Base-by-base conservation (phyloP, 2,329 filamentous ascomycete genomes). In the Sporothrix mexicana region DNA sequence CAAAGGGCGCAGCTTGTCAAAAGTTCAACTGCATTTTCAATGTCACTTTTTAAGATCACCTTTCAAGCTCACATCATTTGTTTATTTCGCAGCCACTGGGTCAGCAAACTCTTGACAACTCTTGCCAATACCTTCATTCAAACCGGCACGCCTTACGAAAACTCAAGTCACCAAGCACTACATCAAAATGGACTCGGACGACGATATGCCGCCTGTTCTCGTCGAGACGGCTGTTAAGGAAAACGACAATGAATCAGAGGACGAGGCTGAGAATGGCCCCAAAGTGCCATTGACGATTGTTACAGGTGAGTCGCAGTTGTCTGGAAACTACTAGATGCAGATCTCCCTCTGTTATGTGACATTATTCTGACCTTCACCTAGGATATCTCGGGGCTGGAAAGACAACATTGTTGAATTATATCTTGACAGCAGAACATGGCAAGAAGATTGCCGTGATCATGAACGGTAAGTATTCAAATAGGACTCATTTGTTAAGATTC, bases 381-480 rank as follows among this genome's bases (percentile, higher is more conserved):
- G 94, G 96, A 3, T 99, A 99, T 79, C 88, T 99, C 3, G 96
- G 96, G 20, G 94, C 96, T 9, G 96, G 96, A 20, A 99, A 99
- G 82, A 98, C 95, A 0, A 98, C 95, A 0, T 83, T 98, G 43
- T 85, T 99, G 73, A 98, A 99, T 81, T 97, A 98, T 81, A 98
- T 99, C 74, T 85, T 99, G 70, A 97, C 92, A 41, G 94, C 95
- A 73, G 91, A 95, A 74, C 96, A 99, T 86, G 95, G 95, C 81
- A 98, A 98, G 86, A 97, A 94, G 79, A 96, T 99, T 80, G 96
- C 96, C 12, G 96, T 99, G 15, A 98, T 99, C 73, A 89, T 99
- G 84, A 99, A 99, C 81, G 94, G 93, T 84, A 75, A 61, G 78
- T 55, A 30, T 47, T 64, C 20, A 5, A 36, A 36, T 30, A 30